These are phyloP conservation scores for Pichia nanzhaoensis DNA, from an alignment of 805 yeast genomes.

Conservation along the genomic window DNA sequence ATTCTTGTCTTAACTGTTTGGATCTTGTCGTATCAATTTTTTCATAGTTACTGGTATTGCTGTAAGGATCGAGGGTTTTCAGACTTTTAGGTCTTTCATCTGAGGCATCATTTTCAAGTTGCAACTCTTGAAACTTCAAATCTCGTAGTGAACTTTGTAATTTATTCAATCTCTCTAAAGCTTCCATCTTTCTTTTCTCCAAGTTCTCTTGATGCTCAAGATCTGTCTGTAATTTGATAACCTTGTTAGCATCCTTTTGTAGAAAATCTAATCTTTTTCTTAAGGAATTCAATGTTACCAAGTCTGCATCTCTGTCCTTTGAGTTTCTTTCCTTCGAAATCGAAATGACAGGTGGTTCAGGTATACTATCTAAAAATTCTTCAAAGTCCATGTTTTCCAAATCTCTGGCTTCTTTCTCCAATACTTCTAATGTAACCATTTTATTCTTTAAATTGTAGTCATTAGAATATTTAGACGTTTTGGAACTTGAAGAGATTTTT, in stretches of 20 bases:
- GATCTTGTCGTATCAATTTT: constrained; percentile 16
- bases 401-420: constrained; percentile 79
- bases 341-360: constrained; percentile 8
- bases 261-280: constrained; percentile 52
- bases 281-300: constrained; percentile 47
- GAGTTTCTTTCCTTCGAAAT: background rate
- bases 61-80: constrained; percentile 27
- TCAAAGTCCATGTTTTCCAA: constrained; percentile 81
- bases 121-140: constrained; percentile 18
- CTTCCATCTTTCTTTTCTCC: constrained; percentile 54
- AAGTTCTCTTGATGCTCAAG: constrained; percentile 46
- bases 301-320: constrained; percentile 39
- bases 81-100: background rate
- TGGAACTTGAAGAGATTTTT: background rate
- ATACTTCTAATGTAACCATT: constrained; percentile 16
- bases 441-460: constrained; percentile 8
- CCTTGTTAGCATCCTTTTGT: constrained; percentile 71
- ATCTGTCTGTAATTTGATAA: constrained; percentile 54
- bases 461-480: constrained; percentile 6
- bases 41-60: background rate
- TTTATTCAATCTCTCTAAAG: constrained; percentile 64
- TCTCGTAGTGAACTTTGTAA: constrained; percentile 41
- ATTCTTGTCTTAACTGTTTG: constrained; percentile 18
- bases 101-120: constrained; percentile 3
- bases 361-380: constrained; percentile 29